Evolutionary conservation across 805 yeast genomes (phyloP), one percentile per base, ranked within the genome.

Genomic region (Pichia californica): DNA sequence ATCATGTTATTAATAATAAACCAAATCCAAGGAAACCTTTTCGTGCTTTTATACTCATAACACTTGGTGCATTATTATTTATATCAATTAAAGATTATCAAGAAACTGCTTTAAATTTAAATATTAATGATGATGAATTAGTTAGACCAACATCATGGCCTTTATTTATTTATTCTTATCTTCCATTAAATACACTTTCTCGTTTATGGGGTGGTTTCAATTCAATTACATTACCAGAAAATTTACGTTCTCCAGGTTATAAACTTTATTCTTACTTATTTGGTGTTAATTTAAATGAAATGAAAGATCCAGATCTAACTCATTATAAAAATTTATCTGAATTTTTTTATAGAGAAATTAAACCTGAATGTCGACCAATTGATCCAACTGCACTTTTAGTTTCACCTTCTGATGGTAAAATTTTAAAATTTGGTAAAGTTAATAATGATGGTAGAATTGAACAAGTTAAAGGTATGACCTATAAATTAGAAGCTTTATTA

Each of bases 381-480:
- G 79, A 75, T 43, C 66, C 69, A n/a, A 72, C 73, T 15, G 68
- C 80, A 2, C 76, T 79, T 42, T 64, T 93, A 40, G 93, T 82
- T 8, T 81, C 93, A 29, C 99, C 99, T 3, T 80, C 96, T 45
- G 99, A 93, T 64, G 99, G 99, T 19, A 81, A 76, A 51, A 83
- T 93, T 15, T 68, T 93, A 46, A 89, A 87, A 54, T 75, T 87
- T 46, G 99, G 99, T 20, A 77, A 86, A 31, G 69, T 71, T 41
- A 51, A 52, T 21, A 79, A 77, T 41, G 74, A 83, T 52, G 96
- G 96, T 28, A 86, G 84, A 52, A 88, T 93, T 47, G 98, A 93
- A 62, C 98, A 91, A 63, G 98, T 93, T 32, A 93, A 93, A 66
- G 99, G 99, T 7, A 77, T 93, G 78, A 87, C 94, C 1, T 93